phyloP scores from a whole-genome alignment of 2,329 filamentous ascomycete species.

The Ascocoryne sarcoides region DNA sequence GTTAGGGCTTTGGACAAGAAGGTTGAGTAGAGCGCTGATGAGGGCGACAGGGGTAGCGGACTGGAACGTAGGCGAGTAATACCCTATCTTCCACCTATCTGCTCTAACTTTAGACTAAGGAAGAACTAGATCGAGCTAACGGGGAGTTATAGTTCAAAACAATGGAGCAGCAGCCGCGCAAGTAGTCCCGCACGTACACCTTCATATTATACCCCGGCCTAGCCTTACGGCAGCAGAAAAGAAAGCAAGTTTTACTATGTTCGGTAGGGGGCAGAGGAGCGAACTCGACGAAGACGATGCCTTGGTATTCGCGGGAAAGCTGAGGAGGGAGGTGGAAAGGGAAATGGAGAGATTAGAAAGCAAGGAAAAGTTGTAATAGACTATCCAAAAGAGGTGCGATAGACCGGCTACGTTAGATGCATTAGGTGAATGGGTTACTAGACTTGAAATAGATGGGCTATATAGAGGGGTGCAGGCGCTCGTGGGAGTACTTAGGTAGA shows the following conservation, averaged over 20 bases:
- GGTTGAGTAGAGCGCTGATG: slow-evolving; percentile 64
- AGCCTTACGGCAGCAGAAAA: slow-evolving; percentile 45
- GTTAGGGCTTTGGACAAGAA: slow-evolving; percentile 58
- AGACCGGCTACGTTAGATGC: too few relatives aligned
- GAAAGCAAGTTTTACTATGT: slow-evolving; percentile 65
- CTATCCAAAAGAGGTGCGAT: too few relatives aligned
- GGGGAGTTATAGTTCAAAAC: not conserved
- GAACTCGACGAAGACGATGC: slow-evolving; percentile 73
- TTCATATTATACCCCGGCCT: slow-evolving; percentile 84
- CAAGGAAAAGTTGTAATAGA: slow-evolving; percentile 6
- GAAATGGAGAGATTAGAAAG: slow-evolving; percentile 33
- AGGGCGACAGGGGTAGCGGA: slow-evolving; percentile 63
- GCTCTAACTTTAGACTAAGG: not conserved
- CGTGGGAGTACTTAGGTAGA: too few relatives aligned
- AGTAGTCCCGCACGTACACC: slow-evolving; percentile 89
- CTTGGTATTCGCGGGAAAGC: slow-evolving; percentile 44
- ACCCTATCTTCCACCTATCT: slow-evolving; percentile 30
- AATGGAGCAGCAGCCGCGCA: slow-evolving; percentile 71
- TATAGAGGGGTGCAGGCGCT: too few relatives aligned
- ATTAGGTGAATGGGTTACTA: too few relatives aligned
- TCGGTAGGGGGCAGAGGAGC: slow-evolving; percentile 62
- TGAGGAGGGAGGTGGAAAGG: slow-evolving; percentile 40
- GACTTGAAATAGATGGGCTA: too few relatives aligned
- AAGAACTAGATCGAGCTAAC: slow-evolving; percentile 38
- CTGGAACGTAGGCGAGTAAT: slow-evolving; percentile 97